These are phyloP conservation scores for Avena insularis DNA, from an alignment of 176 grass and related monocot species.

Conservation along the genomic window DNA sequence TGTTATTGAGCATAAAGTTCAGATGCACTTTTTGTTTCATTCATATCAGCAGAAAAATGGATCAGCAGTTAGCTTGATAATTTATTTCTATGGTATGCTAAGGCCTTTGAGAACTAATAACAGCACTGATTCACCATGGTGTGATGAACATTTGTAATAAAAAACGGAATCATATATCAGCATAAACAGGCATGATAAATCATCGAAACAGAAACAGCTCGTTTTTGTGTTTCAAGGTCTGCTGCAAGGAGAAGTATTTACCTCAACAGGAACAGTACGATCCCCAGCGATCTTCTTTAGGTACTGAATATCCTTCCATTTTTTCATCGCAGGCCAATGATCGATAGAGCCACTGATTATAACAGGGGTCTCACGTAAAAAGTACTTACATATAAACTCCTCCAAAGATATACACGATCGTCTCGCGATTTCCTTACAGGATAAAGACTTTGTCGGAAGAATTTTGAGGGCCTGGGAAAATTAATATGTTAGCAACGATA, in stretches of 20 bases:
- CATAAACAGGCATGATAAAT: slow-evolving; percentile 14
- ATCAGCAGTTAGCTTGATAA: not conserved
- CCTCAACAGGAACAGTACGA: slow-evolving; percentile 94
- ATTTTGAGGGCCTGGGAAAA: slow-evolving; percentile 61
- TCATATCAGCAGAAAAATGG: not conserved
- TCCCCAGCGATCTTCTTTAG: slow-evolving; percentile 90
- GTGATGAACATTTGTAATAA: not conserved
- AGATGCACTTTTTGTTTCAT: slow-evolving; percentile 15
- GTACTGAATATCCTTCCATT: slow-evolving; percentile 94
- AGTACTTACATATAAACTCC: slow-evolving; percentile 87
- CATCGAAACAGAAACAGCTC: not conserved
- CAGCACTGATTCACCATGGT: not conserved
- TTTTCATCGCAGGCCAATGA: slow-evolving; percentile 83
- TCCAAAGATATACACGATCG: slow-evolving; percentile 69
- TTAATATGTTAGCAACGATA: slow-evolving; percentile 12
- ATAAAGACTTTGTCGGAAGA: slow-evolving; percentile 70
- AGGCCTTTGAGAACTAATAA: slow-evolving; percentile 13
- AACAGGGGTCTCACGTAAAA: slow-evolving; percentile 68
- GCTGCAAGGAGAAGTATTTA: slow-evolving; percentile 54
- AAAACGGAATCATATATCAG: not conserved
- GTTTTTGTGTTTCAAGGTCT: slow-evolving; percentile 9
- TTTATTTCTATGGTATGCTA: not conserved
- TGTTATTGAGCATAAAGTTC: slow-evolving; percentile 14
- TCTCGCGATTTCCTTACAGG: slow-evolving; percentile 74
- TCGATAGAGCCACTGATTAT: slow-evolving; percentile 87